Evolutionary conservation across 768 basidiomycete genomes (phyloP).

Genomic region (Suillus subaureus): DNA sequence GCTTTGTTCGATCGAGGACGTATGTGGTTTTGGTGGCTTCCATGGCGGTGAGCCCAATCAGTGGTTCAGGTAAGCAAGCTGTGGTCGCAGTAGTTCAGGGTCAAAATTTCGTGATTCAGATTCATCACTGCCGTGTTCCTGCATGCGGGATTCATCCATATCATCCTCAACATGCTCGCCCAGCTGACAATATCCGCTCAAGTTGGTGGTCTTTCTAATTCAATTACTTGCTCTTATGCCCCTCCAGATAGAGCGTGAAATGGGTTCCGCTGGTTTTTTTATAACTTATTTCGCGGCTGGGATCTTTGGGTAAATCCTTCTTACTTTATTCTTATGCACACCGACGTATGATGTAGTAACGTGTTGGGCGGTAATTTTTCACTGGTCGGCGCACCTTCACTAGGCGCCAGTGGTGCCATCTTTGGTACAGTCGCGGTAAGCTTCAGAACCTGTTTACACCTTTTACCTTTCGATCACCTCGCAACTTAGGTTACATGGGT

Average conservation of each 20-base stretch:
- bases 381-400: conserved; percentile 82
- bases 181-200: conserved; percentile 81
- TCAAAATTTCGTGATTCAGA: conserved; percentile 37
- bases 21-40: conserved; percentile 90
- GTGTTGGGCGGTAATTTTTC: conserved; percentile 93
- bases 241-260: conserved; percentile 82
- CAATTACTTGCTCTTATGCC: conserved; percentile 4
- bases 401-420: conserved; percentile 93
- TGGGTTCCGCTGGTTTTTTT: conserved; percentile 86
- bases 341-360: conserved; percentile 49
- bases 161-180: conserved; percentile 87
- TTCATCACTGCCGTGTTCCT: conserved; percentile 90
- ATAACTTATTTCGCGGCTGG: conserved; percentile 89
- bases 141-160: conserved; percentile 95
- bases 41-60: conserved; percentile 49
- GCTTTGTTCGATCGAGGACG: conserved; percentile 73
- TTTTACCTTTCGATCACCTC: background rate
- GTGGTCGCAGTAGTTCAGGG: conserved; percentile 47
- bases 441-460: conserved; percentile 6
- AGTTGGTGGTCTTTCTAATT: conserved; percentile 37
- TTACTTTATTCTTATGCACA: conserved; percentile 5
- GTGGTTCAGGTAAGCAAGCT: conserved; percentile 48
- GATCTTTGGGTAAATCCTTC: conserved; percentile 76
- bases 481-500: conserved; percentile 70
- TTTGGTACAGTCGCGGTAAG: conserved; percentile 82